phyloP scores from a whole-genome alignment of 345 rosid genomes.

The Brassica incana region DNA sequence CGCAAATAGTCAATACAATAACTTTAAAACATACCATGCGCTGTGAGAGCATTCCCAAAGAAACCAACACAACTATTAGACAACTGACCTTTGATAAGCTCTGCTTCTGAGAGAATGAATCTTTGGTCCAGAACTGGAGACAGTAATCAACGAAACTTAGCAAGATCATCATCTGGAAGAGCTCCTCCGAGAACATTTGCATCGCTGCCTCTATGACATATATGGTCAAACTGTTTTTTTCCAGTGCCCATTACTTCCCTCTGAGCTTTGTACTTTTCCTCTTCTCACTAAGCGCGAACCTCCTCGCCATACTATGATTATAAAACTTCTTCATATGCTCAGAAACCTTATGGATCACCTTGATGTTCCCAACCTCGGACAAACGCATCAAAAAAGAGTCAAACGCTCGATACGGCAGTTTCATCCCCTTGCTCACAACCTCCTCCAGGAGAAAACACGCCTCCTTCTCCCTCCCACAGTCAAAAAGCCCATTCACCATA shows the following conservation, averaged over 20 bases:
- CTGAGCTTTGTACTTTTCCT: slow-evolving; percentile 62
- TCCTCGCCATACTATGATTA: slow-evolving; percentile 83
- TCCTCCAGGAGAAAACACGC: slow-evolving; percentile 75
- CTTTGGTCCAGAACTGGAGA: slow-evolving; percentile 16
- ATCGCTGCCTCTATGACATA: neutral
- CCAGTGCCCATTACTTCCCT: slow-evolving; percentile 45
- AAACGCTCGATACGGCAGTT: slow-evolving; percentile 66
- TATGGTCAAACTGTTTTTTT: neutral
- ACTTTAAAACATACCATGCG: neutral
- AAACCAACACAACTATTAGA: slow-evolving; percentile 24
- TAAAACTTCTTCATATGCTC: slow-evolving; percentile 82
- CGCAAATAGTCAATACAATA: neutral
- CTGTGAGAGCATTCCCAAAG: neutral
- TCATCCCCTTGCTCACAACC: slow-evolving; percentile 62
- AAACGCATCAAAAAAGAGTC: slow-evolving; percentile 80
- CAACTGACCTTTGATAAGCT: slow-evolving; percentile 9
- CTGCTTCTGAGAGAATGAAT: neutral
- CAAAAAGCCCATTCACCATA: slow-evolving; percentile 89
- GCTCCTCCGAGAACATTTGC: slow-evolving; percentile 2
- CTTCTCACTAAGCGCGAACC: slow-evolving; percentile 70
- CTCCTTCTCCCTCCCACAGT: slow-evolving; percentile 61
- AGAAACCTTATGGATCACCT: slow-evolving; percentile 70
- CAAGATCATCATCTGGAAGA: neutral
- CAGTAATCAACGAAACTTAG: neutral
- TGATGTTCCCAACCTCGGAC: slow-evolving; percentile 67